Conservation (phyloP, 2,329 filamentous ascomycete genomes). For the Biscogniauxia marginata region DNA sequence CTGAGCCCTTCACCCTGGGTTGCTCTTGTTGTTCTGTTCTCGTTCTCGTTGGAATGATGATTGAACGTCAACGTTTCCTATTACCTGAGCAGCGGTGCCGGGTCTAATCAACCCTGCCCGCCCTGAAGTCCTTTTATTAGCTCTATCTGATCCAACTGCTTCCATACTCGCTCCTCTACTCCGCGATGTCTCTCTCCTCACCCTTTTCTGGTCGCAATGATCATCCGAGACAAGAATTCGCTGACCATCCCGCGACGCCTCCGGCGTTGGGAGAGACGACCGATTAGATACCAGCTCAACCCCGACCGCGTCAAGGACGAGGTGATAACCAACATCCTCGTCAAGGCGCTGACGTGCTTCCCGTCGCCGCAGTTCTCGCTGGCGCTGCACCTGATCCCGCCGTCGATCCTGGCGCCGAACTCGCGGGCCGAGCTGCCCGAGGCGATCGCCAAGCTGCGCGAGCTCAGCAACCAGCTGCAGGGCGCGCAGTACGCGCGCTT, state of each 20-base stretch:
- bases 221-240: neutral
- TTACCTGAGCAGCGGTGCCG: slow-evolving; percentile 75
- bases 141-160: slow-evolving; percentile 64
- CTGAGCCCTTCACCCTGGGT: neutral
- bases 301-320: slow-evolving; percentile 96
- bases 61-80: slow-evolving; percentile 90
- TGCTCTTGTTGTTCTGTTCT: slow-evolving; percentile 6
- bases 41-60: slow-evolving; percentile 61
- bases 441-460: slow-evolving; percentile 83
- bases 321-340: slow-evolving; percentile 97
- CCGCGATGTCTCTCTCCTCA: neutral
- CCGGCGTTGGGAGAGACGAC: neutral
- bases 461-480: slow-evolving; percentile 83
- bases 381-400: slow-evolving; percentile 88
- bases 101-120: slow-evolving; percentile 53
- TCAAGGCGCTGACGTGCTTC: slow-evolving; percentile 97
- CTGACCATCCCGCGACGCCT: slow-evolving; percentile 9
- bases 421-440: slow-evolving; percentile 73
- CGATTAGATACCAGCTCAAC: slow-evolving; percentile 96
- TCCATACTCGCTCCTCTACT: slow-evolving; percentile 4
- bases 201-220: neutral
- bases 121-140: slow-evolving; percentile 73
- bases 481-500: slow-evolving; percentile 87
- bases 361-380: slow-evolving; percentile 94
- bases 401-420: slow-evolving; percentile 68